Base-by-base conservation (phyloP, 176 grass and related monocot species). In the Eragrostis curvula region DNA sequence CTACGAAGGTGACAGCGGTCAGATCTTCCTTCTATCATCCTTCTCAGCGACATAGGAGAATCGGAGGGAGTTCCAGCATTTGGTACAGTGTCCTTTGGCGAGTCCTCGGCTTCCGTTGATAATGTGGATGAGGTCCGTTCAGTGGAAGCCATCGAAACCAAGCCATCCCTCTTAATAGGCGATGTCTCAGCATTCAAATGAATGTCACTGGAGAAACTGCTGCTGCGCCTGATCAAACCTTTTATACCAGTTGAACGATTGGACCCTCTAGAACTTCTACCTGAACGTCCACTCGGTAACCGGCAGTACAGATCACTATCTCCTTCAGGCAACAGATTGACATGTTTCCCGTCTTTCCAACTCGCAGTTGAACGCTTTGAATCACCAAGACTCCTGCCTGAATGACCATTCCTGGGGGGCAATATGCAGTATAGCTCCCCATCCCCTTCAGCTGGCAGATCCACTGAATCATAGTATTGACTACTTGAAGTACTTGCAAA, bases 371-470 rank as follows among this genome's bases (percentile, higher is more conserved):
- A 85, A 46, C 80, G 71, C 17, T 76, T 94, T 39, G 82, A 90
- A 73, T 89, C 84, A 76, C 42, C 29, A 24, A 18, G 39, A 79
- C 79, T 85, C 84, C 86, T 78, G 58, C 59, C 73, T 28, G 91
- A 82, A 71, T 55, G 25, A n/a, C 62, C 80, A 70, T 79, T 84
- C 77, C 86, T 89, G 27, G 83, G 76, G 2, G 89, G 89, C 75
- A 94, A 87, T 66, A 94, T 0, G 18, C 89, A 94, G 55, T 87
- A 94, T 23, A 94, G 76, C n/a, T 96, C 93, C 27, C 71, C 84
- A 44, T 47, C 74, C 32, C 88, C 84, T 30, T 74, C 88, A 46
- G 61, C 62, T 15, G 79, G 79, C 8, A 20, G 44, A 41, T 87
- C 79, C 0, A 77, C 65, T 20, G 32, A 83, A 45, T 86, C 79